These are phyloP conservation scores for Oenanthe javanica DNA, from an alignment of 140 eudicot genomes.

Conservation along the genomic window DNA sequence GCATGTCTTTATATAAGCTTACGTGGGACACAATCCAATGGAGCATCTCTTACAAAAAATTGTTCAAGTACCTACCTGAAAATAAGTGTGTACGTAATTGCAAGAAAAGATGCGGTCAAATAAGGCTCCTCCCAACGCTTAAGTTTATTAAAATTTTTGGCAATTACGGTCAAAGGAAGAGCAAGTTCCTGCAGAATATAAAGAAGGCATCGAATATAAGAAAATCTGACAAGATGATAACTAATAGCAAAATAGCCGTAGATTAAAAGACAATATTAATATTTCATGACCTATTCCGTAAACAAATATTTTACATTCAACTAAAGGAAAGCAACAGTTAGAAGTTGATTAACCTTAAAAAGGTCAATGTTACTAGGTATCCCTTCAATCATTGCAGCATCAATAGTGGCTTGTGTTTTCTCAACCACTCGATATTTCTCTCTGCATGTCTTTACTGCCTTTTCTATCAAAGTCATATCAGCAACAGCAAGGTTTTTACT, in stretches of 20 bases:
- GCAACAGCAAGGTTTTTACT: conserved; percentile 69
- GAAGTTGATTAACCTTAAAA: conserved; percentile 50
- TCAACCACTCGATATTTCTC: conserved; percentile 50
- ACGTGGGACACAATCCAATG: background rate
- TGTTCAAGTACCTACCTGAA: conserved; percentile 42
- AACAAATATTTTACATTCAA: background rate
- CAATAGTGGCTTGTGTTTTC: conserved; percentile 82
- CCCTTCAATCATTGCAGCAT: conserved; percentile 93
- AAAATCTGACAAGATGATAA: background rate
- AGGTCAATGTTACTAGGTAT: conserved; percentile 93
- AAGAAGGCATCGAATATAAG: background rate
- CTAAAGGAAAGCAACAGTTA: conserved; percentile 3
- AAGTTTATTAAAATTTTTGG: conserved; percentile 49
- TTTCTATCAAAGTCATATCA: conserved; percentile 60
- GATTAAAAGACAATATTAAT: background rate
- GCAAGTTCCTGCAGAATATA: conserved; percentile 55
- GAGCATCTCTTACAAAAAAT: background rate
- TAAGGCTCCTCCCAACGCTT: conserved; percentile 85
- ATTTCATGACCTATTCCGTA: background rate
- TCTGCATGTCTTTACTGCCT: conserved; percentile 54
- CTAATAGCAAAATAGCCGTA: background rate
- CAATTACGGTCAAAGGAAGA: conserved; percentile 59
- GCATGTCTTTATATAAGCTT: background rate
- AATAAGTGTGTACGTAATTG: conserved; percentile 49
- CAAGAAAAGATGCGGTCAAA: conserved; percentile 74